Conservation (phyloP, 306 rosid species). For the Canavalia gladiata region DNA sequence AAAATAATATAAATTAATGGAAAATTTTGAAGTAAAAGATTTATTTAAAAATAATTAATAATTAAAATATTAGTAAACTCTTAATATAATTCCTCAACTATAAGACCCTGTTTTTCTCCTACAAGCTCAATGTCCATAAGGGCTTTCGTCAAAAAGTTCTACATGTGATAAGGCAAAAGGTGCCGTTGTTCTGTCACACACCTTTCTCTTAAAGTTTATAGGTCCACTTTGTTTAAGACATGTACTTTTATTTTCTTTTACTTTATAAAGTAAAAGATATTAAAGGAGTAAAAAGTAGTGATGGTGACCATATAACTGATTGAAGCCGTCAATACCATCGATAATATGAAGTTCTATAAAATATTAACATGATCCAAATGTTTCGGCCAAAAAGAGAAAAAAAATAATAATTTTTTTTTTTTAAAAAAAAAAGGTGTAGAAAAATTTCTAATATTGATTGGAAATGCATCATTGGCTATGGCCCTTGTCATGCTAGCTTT, state of each 20-base stretch:
- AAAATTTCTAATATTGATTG: background rate
- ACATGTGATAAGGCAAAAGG: background rate
- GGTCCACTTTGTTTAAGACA: background rate
- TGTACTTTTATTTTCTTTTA: background rate
- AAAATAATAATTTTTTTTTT: background rate
- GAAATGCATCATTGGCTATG: background rate
- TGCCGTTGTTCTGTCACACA: background rate
- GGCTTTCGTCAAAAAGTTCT: background rate
- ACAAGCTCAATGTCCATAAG: background rate
- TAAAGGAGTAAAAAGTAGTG: background rate
- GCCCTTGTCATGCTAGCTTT: background rate
- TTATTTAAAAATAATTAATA: too few species aligned
- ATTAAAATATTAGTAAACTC: too few species aligned
- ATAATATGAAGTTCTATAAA: background rate
- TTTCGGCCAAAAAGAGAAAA: background rate
- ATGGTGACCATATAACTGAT: background rate
- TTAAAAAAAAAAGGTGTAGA: background rate
- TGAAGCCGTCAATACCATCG: too few species aligned
- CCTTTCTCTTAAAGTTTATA: background rate
- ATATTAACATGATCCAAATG: background rate
- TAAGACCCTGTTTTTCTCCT: background rate
- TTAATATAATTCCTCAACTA: background rate
- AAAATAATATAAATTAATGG: too few species aligned
- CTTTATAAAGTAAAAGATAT: slow-evolving; percentile 15
- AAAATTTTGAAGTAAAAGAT: too few species aligned